Conservation (phyloP, 2,329 filamentous ascomycete genomes). For the Ophiostoma perfectum region DNA sequence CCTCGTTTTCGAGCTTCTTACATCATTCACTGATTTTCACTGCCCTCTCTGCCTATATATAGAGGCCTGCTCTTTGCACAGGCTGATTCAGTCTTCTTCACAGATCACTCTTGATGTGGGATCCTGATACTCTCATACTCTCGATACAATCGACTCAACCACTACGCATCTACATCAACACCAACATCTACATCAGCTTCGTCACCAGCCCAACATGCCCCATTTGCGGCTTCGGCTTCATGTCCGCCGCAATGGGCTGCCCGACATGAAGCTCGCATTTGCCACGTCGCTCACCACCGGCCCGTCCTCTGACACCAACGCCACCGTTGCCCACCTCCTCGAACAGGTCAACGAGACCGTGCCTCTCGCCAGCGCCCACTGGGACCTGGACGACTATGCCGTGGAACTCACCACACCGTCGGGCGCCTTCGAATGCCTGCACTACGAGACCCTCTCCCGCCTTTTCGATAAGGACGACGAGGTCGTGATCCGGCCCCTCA, state of each 20-base stretch:
- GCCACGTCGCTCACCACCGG: slow-evolving; percentile 41
- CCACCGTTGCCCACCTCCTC: slow-evolving; percentile 71
- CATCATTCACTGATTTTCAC: too few relatives aligned
- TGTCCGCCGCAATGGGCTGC: slow-evolving; percentile 67
- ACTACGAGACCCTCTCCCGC: slow-evolving; percentile 67
- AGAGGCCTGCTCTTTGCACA: too few relatives aligned
- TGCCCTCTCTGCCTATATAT: too few relatives aligned
- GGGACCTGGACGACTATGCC: slow-evolving; percentile 85
- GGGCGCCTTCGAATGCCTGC: slow-evolving; percentile 71
- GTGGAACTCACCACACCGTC: slow-evolving; percentile 59
- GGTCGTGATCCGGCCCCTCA: slow-evolving; percentile 50
- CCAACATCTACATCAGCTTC: background rate
- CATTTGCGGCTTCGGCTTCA: slow-evolving; percentile 61
- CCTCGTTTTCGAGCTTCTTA: too few relatives aligned
- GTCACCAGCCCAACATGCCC: background rate
- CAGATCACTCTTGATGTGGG: too few relatives aligned
- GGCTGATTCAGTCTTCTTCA: too few relatives aligned
- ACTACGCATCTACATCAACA: background rate
- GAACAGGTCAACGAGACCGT: slow-evolving; percentile 73
- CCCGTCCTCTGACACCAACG: slow-evolving; percentile 40
- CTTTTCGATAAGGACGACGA: slow-evolving; percentile 79
- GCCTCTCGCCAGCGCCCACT: slow-evolving; percentile 73
- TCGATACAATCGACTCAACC: background rate
- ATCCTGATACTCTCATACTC: too few relatives aligned
- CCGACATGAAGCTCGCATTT: slow-evolving; percentile 68